phyloP scores from a whole-genome alignment of 805 yeast species.

The Kluyveromyces starmeri region DNA sequence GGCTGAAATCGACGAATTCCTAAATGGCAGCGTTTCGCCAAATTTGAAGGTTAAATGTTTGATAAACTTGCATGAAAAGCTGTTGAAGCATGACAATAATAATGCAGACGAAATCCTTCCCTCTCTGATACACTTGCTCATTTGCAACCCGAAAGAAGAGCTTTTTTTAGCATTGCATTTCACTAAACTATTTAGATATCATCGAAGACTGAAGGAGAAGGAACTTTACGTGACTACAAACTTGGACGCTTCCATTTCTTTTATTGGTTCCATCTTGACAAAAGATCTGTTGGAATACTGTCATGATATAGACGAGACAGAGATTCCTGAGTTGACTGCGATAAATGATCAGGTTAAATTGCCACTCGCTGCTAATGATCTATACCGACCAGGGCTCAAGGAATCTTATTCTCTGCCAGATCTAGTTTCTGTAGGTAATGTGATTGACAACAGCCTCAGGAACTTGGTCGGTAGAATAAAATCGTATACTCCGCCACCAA shows the following conservation, averaged over 20 bases:
- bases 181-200: constrained; percentile 26
- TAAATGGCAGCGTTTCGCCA: constrained; percentile 22
- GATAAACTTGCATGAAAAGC: constrained; percentile 21
- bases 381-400: constrained; percentile 9
- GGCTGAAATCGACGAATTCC: constrained; percentile 13
- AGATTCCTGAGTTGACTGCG: constrained; percentile 13
- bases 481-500: constrained; percentile 24
- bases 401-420: constrained; percentile 24
- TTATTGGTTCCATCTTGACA: constrained; percentile 23
- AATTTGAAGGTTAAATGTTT: constrained; percentile 22
- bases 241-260: constrained; percentile 28
- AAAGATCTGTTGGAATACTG: constrained; percentile 3
- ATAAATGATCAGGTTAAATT: constrained; percentile 17
- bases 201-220: constrained; percentile 25
- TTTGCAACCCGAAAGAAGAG: constrained; percentile 17
- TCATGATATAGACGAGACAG: constrained; percentile 17
- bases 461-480: constrained; percentile 25
- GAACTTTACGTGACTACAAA: constrained; percentile 28
- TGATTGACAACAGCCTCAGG: constrained; percentile 24
- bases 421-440: constrained; percentile 19
- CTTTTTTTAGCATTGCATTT: constrained; percentile 24
- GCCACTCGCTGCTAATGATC: constrained; percentile 9
- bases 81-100: constrained; percentile 19
- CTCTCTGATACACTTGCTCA: constrained; percentile 22
- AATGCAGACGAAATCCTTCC: constrained; percentile 29